A percentile compares a stretch with the other conserved stretches of the same genome.
phyloP scores from a whole-genome alignment of 2,329 filamentous ascomycete genomes.

The Stemphylium vesicarium region DNA sequence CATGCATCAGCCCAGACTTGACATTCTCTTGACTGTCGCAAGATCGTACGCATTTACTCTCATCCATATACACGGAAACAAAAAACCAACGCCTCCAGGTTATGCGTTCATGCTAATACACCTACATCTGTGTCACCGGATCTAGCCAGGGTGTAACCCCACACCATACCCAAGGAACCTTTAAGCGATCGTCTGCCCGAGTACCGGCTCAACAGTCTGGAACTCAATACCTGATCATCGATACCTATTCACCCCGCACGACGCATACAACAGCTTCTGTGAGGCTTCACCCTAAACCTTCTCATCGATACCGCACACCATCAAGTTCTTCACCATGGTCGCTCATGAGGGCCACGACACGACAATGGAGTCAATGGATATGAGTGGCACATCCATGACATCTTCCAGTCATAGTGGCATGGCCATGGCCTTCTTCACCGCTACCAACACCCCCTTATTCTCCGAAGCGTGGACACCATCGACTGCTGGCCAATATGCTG shows the following conservation, averaged over 20 bases:
- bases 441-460: conserved; percentile 68
- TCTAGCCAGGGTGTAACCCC: conserved; percentile 25
- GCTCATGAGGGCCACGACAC: conserved; percentile 40
- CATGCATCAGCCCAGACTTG: conserved; percentile 42
- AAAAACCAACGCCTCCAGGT: conserved; percentile 12
- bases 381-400: conserved; percentile 26
- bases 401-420: conserved; percentile 46
- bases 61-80: conserved; percentile 22
- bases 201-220: conserved; percentile 35
- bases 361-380: conserved; percentile 16
- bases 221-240: conserved; percentile 31
- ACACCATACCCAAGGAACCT: conserved; percentile 13
- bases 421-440: conserved; percentile 69
- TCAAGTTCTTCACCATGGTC: conserved; percentile 33
- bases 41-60: conserved; percentile 37
- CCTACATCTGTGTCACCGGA: conserved; percentile 11
- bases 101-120: conserved; percentile 39
- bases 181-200: conserved; percentile 28
- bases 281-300: not conserved
- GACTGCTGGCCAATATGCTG: conserved; percentile 76
- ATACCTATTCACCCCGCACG: conserved; percentile 6
- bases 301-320: not conserved
- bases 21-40: conserved; percentile 42
- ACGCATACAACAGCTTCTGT: not conserved
- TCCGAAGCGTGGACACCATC: conserved; percentile 75